These are phyloP conservation scores for Urostyla sp. DNA, from an alignment of 73 alveolate species.

Conservation along the genomic window DNA sequence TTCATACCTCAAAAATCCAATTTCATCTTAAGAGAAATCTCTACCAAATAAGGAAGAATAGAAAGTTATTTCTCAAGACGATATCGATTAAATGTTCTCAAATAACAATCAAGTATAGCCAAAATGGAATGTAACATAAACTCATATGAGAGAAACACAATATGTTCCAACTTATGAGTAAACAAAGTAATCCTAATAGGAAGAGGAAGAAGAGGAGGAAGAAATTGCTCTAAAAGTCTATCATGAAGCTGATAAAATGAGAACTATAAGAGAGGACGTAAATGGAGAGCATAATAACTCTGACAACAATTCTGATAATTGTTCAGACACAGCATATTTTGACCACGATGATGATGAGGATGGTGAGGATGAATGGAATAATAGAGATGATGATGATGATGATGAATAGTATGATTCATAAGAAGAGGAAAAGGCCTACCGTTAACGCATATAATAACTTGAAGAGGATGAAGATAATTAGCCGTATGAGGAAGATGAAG, in stretches of 20 bases:
- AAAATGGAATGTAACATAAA: not conserved
- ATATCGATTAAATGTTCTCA: not conserved
- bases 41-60: not conserved
- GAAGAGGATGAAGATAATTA: constrained; percentile 36
- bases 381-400: not conserved
- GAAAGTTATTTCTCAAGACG: not conserved
- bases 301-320: not conserved
- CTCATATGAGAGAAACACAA: constrained; percentile 8
- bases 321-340: constrained; percentile 29
- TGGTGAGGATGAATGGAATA: constrained; percentile 4
- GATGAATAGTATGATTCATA: not conserved
- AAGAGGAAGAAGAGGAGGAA: constrained; percentile 27
- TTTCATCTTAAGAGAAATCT: not conserved
- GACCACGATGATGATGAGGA: constrained; percentile 10
- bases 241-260: constrained; percentile 13
- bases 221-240: not conserved
- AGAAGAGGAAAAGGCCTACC: too few species aligned
- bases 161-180: constrained; percentile 12
- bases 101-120: not conserved
- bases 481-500: constrained; percentile 37
- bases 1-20: not conserved
- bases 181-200: too few species aligned
- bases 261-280: constrained; percentile 11
- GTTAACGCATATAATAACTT: not conserved
- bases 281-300: too few species aligned